Percentiles rank a stretch among this genome's conserved stretches.
Conservation (phyloP, 148 eudicot genomes). For the Vaccinium macrocarpon region DNA sequence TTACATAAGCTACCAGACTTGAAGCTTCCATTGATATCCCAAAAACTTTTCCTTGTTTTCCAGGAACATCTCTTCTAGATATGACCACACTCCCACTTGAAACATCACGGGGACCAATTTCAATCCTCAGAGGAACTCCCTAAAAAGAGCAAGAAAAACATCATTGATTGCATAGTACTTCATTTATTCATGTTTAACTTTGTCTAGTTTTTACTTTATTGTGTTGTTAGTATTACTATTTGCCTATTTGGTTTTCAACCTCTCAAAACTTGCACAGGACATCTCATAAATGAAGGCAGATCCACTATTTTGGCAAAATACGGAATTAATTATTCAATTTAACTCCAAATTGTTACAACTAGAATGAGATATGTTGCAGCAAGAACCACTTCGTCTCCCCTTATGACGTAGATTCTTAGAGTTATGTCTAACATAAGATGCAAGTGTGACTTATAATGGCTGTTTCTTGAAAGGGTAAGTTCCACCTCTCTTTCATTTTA, state of each 20-base stretch:
- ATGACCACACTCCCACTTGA: conserved; percentile 75
- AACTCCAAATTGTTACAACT: neutral
- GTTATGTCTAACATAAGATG: neutral
- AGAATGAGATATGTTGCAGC: neutral
- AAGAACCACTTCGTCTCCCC: conserved; percentile 7
- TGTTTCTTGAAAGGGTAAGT: neutral
- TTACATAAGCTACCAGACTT: conserved; percentile 57
- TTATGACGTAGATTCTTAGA: neutral
- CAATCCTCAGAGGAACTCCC: conserved; percentile 96
- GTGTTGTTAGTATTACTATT: neutral
- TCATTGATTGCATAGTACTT: neutral
- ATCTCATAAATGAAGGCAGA: neutral
- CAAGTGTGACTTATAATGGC: neutral
- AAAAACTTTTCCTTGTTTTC: conserved; percentile 92
- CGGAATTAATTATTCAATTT: neutral
- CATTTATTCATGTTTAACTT: neutral
- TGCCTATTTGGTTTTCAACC: neutral
- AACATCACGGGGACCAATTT: conserved; percentile 98
- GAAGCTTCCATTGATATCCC: conserved; percentile 91
- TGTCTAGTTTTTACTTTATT: neutral
- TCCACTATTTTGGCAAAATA: neutral
- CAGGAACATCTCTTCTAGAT: conserved; percentile 96
- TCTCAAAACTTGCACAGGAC: conserved; percentile 2
- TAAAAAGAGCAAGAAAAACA: conserved; percentile 25
- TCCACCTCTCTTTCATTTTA: neutral